Evolutionary conservation across 495 filamentous ascomycete genomes (phyloP), one percentile per base, ranked within the genome.

Genomic region (Bathelium albidoporum): DNA sequence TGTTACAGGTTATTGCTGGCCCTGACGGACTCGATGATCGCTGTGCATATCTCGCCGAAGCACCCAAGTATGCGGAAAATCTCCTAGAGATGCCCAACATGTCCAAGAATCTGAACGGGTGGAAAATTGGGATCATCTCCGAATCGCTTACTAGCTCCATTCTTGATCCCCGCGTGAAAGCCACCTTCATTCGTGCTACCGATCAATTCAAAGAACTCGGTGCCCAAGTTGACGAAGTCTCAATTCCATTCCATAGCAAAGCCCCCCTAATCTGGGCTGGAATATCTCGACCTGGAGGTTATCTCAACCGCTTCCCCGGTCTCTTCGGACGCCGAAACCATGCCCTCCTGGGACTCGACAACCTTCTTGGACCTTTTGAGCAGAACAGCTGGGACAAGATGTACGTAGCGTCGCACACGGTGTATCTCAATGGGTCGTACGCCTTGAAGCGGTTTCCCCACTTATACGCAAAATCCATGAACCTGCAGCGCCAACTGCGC

Each of bases 11-110:
- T 0, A 79, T 86, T 59, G 76, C 78, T 32, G 83, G 82, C 9
- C 76, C 76, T 26, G 83, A 86, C 63, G 80, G 79, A 1, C 81
- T 83, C 49, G 83, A 86, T 65, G 82, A 85, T 65, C 73, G 80
- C 9, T 76, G 77, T 41, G 66, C 68, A 1, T 32, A 41, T 2
- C 68, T 66, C 2, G 5, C 3, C 2, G 29, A 41, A 12, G 52
- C 64, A 0, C 72, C 78, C 10, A 73, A 74, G 45, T 80, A 78
- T 20, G 74, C 73, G 0, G 62, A 66, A 14, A 63, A 73, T 44
- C 24, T 55, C 5, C 68, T 77, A 14, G 72, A 68, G 24, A 55
- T 14, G 1, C 16, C 59, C 34, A 69, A 71, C 1, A 49, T 66
- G 11, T 69, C 73, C 31, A 63, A 74, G 12, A 70, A 73, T 65